A percentile compares a stretch with the other conserved stretches of the same genome.
These are phyloP conservation scores for Ophiostoma perfectum DNA, from an alignment of 2,329 filamentous ascomycete species.

Conservation along the genomic window DNA sequence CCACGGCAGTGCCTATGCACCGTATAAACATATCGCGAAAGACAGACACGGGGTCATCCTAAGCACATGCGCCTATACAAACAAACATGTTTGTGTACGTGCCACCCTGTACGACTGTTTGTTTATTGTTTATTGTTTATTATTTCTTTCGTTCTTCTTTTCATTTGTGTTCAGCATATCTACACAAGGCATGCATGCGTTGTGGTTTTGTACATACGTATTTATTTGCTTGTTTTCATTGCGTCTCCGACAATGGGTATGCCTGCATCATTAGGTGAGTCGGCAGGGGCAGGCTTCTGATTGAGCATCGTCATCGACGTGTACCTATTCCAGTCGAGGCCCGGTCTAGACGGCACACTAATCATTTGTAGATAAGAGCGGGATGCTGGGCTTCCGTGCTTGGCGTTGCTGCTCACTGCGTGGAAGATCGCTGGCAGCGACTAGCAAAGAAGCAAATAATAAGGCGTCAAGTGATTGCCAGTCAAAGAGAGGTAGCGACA, in stretches of 20 bases:
- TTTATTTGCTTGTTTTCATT: too few relatives aligned
- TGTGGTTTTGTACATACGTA: too few relatives aligned
- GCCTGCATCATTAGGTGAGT: background rate
- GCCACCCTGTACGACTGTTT: background rate
- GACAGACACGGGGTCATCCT: background rate
- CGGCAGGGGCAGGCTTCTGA: too few relatives aligned
- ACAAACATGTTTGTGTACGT: conserved; percentile 11
- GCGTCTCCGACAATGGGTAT: background rate
- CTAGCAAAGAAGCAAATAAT: background rate
- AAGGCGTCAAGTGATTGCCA: background rate
- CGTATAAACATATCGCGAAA: conserved; percentile 1
- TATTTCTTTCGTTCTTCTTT: too few relatives aligned
- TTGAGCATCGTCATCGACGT: too few relatives aligned
- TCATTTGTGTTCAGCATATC: background rate
- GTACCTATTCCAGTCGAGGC: too few relatives aligned
- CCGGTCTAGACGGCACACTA: background rate
- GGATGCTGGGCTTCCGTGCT: background rate
- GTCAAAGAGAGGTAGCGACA: background rate
- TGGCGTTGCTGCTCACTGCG: background rate
- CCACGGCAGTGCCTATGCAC: background rate
- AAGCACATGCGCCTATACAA: conserved; percentile 9
- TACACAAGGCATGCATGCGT: background rate
- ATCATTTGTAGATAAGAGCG: background rate
- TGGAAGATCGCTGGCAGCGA: background rate
- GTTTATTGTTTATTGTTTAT: background rate